Conservation (phyloP, 495 filamentous ascomycete species). For the Neurospora sp. region DNA sequence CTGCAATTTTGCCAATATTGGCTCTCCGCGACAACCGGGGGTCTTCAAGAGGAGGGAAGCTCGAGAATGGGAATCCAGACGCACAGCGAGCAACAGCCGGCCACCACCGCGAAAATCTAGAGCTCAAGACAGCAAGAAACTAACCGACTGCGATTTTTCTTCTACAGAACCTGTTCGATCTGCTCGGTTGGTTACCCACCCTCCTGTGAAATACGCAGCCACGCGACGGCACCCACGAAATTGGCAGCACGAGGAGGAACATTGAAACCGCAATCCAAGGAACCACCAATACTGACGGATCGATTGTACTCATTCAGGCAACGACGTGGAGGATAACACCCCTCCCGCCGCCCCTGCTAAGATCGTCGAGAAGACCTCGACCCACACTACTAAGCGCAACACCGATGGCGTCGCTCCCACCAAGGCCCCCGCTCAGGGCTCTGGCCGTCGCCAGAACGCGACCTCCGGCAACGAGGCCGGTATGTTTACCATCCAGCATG, state of each 20-base stretch:
- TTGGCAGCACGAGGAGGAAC: neutral
- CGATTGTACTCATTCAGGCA: slow-evolving; percentile 43
- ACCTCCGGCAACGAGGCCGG: slow-evolving; percentile 70
- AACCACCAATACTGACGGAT: slow-evolving; percentile 15
- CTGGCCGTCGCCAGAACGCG: slow-evolving; percentile 42
- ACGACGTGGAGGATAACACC: slow-evolving; percentile 78
- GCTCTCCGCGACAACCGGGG: neutral
- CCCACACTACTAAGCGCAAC: slow-evolving; percentile 82
- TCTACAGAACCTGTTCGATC: slow-evolving; percentile 70
- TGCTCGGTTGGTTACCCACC: slow-evolving; percentile 55
- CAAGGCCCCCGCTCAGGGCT: slow-evolving; percentile 28
- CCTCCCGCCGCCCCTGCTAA: slow-evolving; percentile 68
- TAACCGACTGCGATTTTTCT: slow-evolving; percentile 7
- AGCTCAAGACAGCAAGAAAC: slow-evolving; percentile 13
- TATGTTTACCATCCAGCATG: slow-evolving; percentile 26
- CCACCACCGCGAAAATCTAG: neutral
- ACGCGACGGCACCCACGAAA: neutral
- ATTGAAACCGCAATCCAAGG: slow-evolving; percentile 19
- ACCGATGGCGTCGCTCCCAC: slow-evolving; percentile 62
- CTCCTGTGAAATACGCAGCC: slow-evolving; percentile 8
- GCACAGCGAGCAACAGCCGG: neutral
- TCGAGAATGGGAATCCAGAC: neutral
- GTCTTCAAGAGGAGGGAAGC: slow-evolving; percentile 2
- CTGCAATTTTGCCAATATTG: neutral
- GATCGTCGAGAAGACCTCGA: slow-evolving; percentile 73